phyloP scores from a whole-genome alignment of 495 filamentous ascomycete genomes.

The Hyaloscypha hepaticicola region DNA sequence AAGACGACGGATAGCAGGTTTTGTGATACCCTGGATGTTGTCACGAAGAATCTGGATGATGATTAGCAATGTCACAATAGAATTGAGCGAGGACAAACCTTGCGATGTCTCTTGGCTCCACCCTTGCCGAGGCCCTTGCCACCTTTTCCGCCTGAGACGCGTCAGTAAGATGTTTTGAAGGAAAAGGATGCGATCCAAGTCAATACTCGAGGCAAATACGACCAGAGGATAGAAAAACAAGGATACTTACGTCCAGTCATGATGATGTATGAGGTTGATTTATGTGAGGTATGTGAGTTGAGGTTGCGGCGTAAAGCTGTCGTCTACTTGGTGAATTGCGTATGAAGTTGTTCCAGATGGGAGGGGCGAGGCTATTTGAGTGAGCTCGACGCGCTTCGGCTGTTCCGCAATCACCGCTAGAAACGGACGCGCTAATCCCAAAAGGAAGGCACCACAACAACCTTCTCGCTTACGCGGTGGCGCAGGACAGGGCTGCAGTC shows the following conservation, averaged over 20 bases:
- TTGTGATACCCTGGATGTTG: constrained; percentile 99
- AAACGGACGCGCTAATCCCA: constrained; percentile 20
- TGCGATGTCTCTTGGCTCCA: constrained; percentile 91
- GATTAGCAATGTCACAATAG: no score
- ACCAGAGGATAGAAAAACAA: neutral
- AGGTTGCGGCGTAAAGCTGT: constrained; percentile 9
- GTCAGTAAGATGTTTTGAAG: constrained; percentile 25
- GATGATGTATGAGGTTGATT: constrained; percentile 26
- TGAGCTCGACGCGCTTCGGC: constrained; percentile 23
- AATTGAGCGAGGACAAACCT: no score
- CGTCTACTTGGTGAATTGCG: constrained; percentile 14
- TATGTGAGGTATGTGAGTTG: constrained; percentile 5
- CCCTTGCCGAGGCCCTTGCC: constrained; percentile 93
- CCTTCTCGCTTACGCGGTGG: neutral
- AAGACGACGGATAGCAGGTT: constrained; percentile 99
- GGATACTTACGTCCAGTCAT: constrained; percentile 35
- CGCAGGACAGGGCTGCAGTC: neutral
- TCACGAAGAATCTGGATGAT: constrained; percentile 97
- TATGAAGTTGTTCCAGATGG: constrained; percentile 22
- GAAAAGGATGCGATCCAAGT: constrained; percentile 9
- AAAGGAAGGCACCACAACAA: constrained; percentile 19
- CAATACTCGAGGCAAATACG: neutral
- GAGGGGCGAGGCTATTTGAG: constrained; percentile 27
- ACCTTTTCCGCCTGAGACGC: constrained; percentile 77
- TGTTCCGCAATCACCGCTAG: constrained; percentile 24